Conservation (phyloP, 1,284 basidiomycete species). For the Limonomyces culmigenus region DNA sequence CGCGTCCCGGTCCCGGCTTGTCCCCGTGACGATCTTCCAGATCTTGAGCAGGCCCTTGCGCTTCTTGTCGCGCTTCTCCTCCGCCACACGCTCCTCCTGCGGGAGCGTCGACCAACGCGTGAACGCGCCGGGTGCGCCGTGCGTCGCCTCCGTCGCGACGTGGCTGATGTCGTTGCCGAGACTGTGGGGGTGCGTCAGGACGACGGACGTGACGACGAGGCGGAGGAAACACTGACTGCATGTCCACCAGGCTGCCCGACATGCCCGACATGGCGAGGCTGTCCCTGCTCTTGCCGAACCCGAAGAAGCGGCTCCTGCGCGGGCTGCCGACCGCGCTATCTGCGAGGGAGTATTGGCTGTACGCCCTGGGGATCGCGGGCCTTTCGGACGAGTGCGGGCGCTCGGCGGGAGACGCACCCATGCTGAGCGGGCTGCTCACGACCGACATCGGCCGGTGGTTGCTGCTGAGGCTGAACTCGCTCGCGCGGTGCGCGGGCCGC, state of each 20-base stretch:
- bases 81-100: neutral
- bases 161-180: too few relatives aligned
- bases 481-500: conserved; percentile 44
- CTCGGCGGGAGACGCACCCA: too few relatives aligned
- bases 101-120: too few relatives aligned
- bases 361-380: conserved; percentile 38
- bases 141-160: too few relatives aligned
- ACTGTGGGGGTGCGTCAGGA: too few relatives aligned
- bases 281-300: conserved; percentile 60
- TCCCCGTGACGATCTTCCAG: conserved; percentile 62
- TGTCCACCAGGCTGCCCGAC: conserved; percentile 78
- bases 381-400: too few relatives aligned
- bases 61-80: conserved; percentile 43
- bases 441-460: conserved; percentile 22
- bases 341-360: conserved; percentile 63
- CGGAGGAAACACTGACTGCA: conserved; percentile 67
- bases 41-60: conserved; percentile 71
- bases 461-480: conserved; percentile 38
- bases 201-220: too few relatives aligned
- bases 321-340: conserved; percentile 57
- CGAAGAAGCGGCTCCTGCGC: conserved; percentile 66
- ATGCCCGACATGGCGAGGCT: conserved; percentile 64
- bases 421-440: conserved; percentile 22
- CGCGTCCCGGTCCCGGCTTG: conserved; percentile 20
- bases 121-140: too few relatives aligned